Conservation (phyloP, 306 rosid genomes). For the Malus domestica region DNA sequence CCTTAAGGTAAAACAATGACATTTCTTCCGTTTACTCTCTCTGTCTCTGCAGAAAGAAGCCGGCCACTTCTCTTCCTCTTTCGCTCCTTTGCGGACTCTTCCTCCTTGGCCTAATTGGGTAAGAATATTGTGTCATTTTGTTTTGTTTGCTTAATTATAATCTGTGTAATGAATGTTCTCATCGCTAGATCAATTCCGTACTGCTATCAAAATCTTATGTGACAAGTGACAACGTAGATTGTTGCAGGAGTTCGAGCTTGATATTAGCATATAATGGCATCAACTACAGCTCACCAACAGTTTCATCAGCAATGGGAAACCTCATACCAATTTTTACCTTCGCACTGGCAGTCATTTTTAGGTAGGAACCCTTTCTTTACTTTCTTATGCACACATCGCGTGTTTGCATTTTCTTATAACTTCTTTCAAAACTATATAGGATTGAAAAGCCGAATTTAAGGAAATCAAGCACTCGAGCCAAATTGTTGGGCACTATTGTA, state of each 20-base stretch:
- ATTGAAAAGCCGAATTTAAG: not conserved
- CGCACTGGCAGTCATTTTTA: slow-evolving; percentile 4
- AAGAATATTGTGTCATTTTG: not conserved
- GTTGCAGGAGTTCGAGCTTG: slow-evolving; percentile 1
- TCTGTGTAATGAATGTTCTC: too few relatives aligned
- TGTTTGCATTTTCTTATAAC: not conserved
- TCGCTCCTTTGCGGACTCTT: not conserved
- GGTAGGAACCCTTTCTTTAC: not conserved
- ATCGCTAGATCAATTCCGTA: too few relatives aligned
- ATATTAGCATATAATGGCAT: slow-evolving; percentile 1
- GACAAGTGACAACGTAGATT: too few relatives aligned
- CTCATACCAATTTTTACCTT: slow-evolving; percentile 8
- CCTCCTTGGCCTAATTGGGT: slow-evolving; percentile 10
- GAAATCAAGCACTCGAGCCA: not conserved
- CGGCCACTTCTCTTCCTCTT: not conserved
- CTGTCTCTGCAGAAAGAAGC: slow-evolving; percentile 10
- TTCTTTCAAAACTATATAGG: not conserved
- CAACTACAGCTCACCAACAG: slow-evolving; percentile 19
- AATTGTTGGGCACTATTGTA: slow-evolving; percentile 5
- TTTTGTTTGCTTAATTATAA: too few relatives aligned
- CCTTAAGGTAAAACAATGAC: not conserved
- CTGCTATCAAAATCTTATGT: too few relatives aligned
- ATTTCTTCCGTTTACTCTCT: not conserved
- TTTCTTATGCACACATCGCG: too few relatives aligned
- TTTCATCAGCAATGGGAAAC: slow-evolving; percentile 15